Conservation (phyloP, 2,329 filamentous ascomycete species). For the Fusarium anguioides region DNA sequence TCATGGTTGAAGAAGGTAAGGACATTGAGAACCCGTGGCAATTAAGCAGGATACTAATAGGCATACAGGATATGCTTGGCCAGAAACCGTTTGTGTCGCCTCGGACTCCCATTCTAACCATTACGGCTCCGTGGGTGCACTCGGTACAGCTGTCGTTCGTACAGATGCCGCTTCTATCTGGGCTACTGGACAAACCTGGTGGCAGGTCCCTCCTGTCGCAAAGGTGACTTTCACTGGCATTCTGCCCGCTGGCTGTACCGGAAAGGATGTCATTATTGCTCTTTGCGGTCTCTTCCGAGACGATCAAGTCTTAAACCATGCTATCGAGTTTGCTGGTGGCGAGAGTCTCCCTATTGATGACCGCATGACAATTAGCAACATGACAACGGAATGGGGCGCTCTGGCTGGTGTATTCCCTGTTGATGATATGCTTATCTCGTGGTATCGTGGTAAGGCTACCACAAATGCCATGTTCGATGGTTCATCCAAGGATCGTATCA, state of each 20-base stretch:
- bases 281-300: slow-evolving; percentile 88
- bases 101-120: slow-evolving; percentile 79
- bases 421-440: slow-evolving; percentile 75
- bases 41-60: background rate
- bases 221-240: slow-evolving; percentile 81
- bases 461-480: slow-evolving; percentile 69
- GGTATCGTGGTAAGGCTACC: slow-evolving; percentile 83
- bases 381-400: slow-evolving; percentile 86
- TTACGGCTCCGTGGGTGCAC: slow-evolving; percentile 68
- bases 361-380: slow-evolving; percentile 79
- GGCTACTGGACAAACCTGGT: slow-evolving; percentile 87
- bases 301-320: slow-evolving; percentile 90
- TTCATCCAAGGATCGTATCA: slow-evolving; percentile 69
- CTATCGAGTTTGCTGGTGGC: slow-evolving; percentile 87
- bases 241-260: slow-evolving; percentile 82
- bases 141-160: slow-evolving; percentile 75
- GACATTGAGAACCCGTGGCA: fast-evolving
- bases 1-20: slow-evolving; percentile 76
- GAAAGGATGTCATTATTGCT: slow-evolving; percentile 94
- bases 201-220: slow-evolving; percentile 86
- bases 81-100: slow-evolving; percentile 83
- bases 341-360: slow-evolving; percentile 79
- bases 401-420: slow-evolving; percentile 75
- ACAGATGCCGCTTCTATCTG: slow-evolving; percentile 90
- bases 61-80: slow-evolving; percentile 74